phyloP scores from a whole-genome alignment of 2,329 filamentous ascomycete genomes.

The Alternaria triticimaculans region DNA sequence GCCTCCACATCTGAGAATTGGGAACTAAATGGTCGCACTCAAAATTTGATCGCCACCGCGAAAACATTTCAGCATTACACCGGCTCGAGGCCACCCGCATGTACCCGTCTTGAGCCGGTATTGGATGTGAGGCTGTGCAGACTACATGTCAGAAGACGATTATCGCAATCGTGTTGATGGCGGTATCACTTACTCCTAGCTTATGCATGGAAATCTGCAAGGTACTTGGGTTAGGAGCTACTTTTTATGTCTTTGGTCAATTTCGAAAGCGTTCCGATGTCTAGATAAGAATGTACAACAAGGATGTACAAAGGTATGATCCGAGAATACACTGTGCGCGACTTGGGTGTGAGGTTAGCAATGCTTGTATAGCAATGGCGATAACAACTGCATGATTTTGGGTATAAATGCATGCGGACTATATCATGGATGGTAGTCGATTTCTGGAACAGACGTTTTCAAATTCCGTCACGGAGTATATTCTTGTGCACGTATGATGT shows the following conservation, averaged over 20 bases:
- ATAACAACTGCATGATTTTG: neutral
- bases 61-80: neutral
- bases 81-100: neutral
- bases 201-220: neutral
- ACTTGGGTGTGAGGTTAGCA: neutral
- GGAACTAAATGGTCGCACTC: neutral
- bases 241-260: neutral
- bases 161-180: neutral
- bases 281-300: neutral
- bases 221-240: neutral
- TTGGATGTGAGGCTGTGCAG: neutral
- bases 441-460: neutral
- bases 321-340: neutral
- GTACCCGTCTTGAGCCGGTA: neutral
- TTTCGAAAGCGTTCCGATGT: neutral
- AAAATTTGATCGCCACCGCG: neutral
- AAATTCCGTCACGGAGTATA: neutral
- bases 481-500: neutral
- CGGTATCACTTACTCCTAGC: neutral
- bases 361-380: neutral
- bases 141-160: neutral
- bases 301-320: neutral
- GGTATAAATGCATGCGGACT: neutral
- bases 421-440: neutral
- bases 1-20: neutral